Percentiles rank a stretch among this genome's conserved stretches.
These are phyloP conservation scores for Naegleria gruberi DNA, from an alignment of 208 protist genomes.

Conservation along the genomic window DNA sequence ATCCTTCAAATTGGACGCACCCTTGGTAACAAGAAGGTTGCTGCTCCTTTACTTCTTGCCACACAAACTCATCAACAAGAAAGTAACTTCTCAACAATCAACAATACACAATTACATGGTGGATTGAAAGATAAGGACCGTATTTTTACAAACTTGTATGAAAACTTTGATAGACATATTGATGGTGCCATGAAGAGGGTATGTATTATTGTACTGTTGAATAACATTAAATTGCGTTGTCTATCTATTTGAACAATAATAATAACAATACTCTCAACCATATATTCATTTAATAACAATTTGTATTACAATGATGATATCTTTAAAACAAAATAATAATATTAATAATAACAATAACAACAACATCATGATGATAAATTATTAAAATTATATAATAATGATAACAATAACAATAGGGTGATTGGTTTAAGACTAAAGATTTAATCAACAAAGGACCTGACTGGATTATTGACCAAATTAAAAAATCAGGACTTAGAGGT, in stretches of 20 bases:
- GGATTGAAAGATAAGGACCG: constrained; percentile 90
- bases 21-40: neutral
- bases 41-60: neutral
- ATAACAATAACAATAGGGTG: constrained; percentile 57
- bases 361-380: neutral
- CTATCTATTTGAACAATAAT: neutral
- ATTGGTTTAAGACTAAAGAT: constrained; percentile 97
- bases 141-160: constrained; percentile 97
- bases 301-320: too few relatives aligned
- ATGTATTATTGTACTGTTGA: neutral
- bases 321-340: neutral
- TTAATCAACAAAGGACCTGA: constrained; percentile 87
- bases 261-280: neutral
- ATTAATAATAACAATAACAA: neutral
- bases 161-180: constrained; percentile 82
- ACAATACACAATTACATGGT: constrained; percentile 43
- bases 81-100: neutral
- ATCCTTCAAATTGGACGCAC: too few relatives aligned
- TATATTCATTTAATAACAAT: neutral
- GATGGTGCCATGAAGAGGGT: constrained; percentile 77
- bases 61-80: neutral
- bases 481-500: constrained; percentile 89
- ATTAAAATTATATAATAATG: neutral
- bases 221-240: neutral
- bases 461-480: constrained; percentile 94